Percentiles rank a stretch among this genome's conserved stretches.
phyloP scores from a whole-genome alignment of 2,329 filamentous ascomycete genomes.

The Albifimbria verrucaria region DNA sequence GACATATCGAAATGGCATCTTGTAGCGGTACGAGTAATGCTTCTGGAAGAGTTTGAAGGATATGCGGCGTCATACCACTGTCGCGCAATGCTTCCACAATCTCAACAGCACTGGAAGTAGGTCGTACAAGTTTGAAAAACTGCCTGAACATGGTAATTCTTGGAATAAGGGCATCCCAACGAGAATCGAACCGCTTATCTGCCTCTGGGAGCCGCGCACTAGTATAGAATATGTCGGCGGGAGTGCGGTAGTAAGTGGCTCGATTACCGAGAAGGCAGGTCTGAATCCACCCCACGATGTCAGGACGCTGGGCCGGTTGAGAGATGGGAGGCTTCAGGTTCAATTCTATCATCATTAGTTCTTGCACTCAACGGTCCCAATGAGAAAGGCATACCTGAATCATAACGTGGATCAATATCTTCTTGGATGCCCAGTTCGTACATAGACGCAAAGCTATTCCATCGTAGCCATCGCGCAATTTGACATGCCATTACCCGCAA shows the following conservation, averaged over 20 bases:
- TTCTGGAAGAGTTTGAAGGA: constrained; percentile 83
- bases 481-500: constrained; percentile 77
- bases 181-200: constrained; percentile 31
- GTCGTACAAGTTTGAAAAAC: constrained; percentile 59
- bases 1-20: constrained; percentile 81
- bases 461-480: constrained; percentile 77
- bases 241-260: constrained; percentile 35
- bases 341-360: constrained; percentile 21
- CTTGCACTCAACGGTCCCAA: too few species aligned
- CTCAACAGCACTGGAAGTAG: constrained; percentile 51
- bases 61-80: constrained; percentile 61
- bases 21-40: constrained; percentile 75
- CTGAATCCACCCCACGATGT: constrained; percentile 54
- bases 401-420: constrained; percentile 35
- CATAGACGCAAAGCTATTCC: constrained; percentile 47
- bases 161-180: constrained; percentile 53
- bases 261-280: constrained; percentile 37
- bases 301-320: constrained; percentile 30
- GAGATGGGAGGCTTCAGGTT: constrained; percentile 28
- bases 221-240: constrained; percentile 42
- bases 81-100: constrained; percentile 72
- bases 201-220: constrained; percentile 30
- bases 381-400: constrained; percentile 31
- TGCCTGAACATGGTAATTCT: constrained; percentile 67
- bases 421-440: constrained; percentile 54